Percentiles rank a stretch among this genome's conserved stretches.
phyloP scores from a whole-genome alignment of 2,329 filamentous ascomycete genomes.

The Aspergillus udagawae region DNA sequence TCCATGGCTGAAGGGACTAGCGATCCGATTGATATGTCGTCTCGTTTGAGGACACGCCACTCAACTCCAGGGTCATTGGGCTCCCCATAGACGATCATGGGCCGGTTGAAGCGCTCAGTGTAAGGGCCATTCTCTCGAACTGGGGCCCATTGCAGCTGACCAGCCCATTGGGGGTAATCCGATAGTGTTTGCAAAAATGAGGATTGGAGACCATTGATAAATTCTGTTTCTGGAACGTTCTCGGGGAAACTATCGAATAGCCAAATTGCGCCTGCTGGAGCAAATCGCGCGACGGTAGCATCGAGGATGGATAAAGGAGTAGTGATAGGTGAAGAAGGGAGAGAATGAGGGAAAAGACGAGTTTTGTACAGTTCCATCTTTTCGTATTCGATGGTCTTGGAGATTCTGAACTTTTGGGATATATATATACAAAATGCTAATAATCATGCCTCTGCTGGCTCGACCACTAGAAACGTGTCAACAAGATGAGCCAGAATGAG shows the following conservation, averaged over 20 bases:
- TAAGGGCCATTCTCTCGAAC: not conserved
- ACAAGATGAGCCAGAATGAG: too few species aligned
- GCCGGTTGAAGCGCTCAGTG: constrained; percentile 10
- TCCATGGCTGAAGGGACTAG: not conserved
- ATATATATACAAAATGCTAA: too few species aligned
- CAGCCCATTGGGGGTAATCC: constrained; percentile 10
- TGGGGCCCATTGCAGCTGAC: constrained; percentile 11
- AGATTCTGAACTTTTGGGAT: too few species aligned
- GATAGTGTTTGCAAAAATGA: constrained; percentile 13
- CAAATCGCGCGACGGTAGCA: constrained; percentile 9
- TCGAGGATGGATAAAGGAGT: constrained; percentile 10
- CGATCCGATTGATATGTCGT: not conserved
- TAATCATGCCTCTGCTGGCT: too few species aligned
- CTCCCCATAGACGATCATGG: constrained; percentile 2
- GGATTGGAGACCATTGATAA: constrained; percentile 12
- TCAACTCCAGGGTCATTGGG: constrained; percentile 4
- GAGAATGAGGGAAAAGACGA: too few species aligned
- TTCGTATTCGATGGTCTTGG: too few species aligned
- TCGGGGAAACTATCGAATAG: constrained; percentile 34
- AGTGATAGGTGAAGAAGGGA: not conserved
- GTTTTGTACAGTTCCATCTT: too few species aligned
- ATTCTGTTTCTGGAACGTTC: not conserved
- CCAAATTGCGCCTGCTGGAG: constrained; percentile 28
- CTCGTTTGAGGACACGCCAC: not conserved
- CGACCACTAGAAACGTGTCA: too few species aligned